Evolutionary conservation across 2,329 filamentous ascomycete species (phyloP).

Genomic region (Akanthomyces muscarius): DNA sequence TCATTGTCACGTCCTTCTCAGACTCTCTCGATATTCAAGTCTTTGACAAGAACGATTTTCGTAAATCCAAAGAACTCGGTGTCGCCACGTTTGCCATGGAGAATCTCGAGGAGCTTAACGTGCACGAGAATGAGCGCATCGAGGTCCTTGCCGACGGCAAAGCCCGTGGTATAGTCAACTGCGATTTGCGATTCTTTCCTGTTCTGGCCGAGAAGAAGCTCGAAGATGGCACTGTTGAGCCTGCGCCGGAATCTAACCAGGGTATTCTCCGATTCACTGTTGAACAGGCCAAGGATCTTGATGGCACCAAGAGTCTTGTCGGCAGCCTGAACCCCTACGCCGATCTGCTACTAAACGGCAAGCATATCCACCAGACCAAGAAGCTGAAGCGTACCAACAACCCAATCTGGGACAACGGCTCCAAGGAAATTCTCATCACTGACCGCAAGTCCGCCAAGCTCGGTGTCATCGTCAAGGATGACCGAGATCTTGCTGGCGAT

Average conservation of each 20-base stretch:
- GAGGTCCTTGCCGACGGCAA: constrained; percentile 84
- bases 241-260: constrained; percentile 83
- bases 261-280: constrained; percentile 92
- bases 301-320: constrained; percentile 86
- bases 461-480: constrained; percentile 91
- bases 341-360: constrained; percentile 81
- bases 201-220: constrained; percentile 70
- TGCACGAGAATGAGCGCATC: constrained; percentile 79
- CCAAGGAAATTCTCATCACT: constrained; percentile 91
- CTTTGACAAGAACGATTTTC: constrained; percentile 91
- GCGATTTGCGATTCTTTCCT: constrained; percentile 92
- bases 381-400: constrained; percentile 97
- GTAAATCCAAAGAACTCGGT: constrained; percentile 95
- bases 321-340: constrained; percentile 86
- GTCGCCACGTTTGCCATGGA: constrained; percentile 82
- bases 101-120: constrained; percentile 68
- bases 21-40: constrained; percentile 81
- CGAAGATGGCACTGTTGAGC: constrained; percentile 72
- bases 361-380: constrained; percentile 82
- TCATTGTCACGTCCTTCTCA: constrained; percentile 87
- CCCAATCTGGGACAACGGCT: constrained; percentile 89
- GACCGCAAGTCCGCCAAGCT: constrained; percentile 87
- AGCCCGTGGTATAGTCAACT: constrained; percentile 71
- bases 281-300: constrained; percentile 94
- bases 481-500: constrained; percentile 78